Percentiles rank a stretch among this genome's conserved stretches.
Conservation (phyloP, 495 filamentous ascomycete species). For the Astrothelium macrocarpum region DNA sequence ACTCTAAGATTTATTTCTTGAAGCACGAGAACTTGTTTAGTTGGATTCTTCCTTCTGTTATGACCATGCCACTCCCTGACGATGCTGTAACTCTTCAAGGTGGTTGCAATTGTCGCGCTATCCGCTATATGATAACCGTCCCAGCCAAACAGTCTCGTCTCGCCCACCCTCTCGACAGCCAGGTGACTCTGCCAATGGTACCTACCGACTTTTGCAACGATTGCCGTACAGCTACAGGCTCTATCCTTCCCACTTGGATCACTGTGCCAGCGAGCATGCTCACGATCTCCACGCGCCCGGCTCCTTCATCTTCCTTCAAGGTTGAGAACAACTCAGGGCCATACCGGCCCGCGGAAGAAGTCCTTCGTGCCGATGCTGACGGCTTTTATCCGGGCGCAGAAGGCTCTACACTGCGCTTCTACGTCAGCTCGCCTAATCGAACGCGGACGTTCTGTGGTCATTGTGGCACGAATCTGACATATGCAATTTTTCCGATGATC, state of each 20-base stretch:
- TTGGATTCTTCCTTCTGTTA: too few relatives aligned
- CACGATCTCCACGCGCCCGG: constrained; percentile 6
- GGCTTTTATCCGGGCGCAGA: too few relatives aligned
- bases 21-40: too few relatives aligned
- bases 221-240: constrained; percentile 23
- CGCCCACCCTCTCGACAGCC: constrained; percentile 4
- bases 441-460: constrained; percentile 22
- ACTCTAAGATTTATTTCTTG: too few relatives aligned
- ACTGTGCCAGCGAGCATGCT: constrained; percentile 5
- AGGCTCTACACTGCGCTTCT: constrained; percentile 13
- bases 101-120: constrained; percentile 35
- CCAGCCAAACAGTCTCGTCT: constrained; percentile 22
- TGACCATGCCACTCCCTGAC: too few relatives aligned
- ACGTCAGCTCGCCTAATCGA: constrained; percentile 5
- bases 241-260: constrained; percentile 18
- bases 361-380: too few relatives aligned
- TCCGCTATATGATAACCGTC: constrained; percentile 31
- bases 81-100: too few relatives aligned
- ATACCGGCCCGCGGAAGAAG: too few relatives aligned
- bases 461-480: constrained; percentile 22
- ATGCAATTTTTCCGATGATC: constrained; percentile 4
- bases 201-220: constrained; percentile 28
- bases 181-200: constrained; percentile 19
- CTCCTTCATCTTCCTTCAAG: too few relatives aligned
- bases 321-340: too few relatives aligned